Percentiles rank a stretch among this genome's conserved stretches.
phyloP scores from a whole-genome alignment of 306 rosid genomes.

The Prunus salicina region DNA sequence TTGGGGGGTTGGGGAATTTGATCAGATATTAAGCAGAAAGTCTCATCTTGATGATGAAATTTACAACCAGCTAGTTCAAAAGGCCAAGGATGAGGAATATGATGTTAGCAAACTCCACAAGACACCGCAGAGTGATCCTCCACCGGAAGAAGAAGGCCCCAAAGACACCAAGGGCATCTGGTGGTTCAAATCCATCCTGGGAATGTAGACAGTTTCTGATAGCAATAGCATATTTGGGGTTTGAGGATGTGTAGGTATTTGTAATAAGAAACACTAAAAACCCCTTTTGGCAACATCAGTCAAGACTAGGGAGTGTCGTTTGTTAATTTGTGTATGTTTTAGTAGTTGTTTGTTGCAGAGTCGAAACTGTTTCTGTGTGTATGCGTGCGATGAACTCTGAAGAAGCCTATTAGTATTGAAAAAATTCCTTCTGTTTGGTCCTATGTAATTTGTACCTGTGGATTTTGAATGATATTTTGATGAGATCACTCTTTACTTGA shows the following conservation, averaged over 20 bases:
- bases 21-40: conserved; percentile 62
- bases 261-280: background rate
- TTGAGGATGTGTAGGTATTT: background rate
- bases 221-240: background rate
- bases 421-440: too few species aligned
- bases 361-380: too few species aligned
- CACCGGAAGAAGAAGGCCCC: conserved; percentile 60
- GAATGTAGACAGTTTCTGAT: conserved; percentile 31
- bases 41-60: conserved; percentile 56
- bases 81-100: conserved; percentile 60
- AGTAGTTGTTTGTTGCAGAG: too few species aligned
- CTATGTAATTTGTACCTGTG: too few species aligned
- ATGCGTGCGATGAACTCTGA: too few species aligned
- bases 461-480: too few species aligned
- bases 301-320: too few species aligned
- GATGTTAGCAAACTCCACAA: conserved; percentile 85
- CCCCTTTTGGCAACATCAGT: conserved; percentile 4
- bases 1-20: background rate
- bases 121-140: conserved; percentile 77
- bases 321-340: too few species aligned
- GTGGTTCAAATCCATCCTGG: conserved; percentile 70
- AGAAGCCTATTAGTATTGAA: too few species aligned
- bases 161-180: conserved; percentile 72
- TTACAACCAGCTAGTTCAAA: conserved; percentile 58
- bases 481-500: too few species aligned